phyloP scores from a whole-genome alignment of 352 stramenopile genomes.

The Peronospora destructor region DNA sequence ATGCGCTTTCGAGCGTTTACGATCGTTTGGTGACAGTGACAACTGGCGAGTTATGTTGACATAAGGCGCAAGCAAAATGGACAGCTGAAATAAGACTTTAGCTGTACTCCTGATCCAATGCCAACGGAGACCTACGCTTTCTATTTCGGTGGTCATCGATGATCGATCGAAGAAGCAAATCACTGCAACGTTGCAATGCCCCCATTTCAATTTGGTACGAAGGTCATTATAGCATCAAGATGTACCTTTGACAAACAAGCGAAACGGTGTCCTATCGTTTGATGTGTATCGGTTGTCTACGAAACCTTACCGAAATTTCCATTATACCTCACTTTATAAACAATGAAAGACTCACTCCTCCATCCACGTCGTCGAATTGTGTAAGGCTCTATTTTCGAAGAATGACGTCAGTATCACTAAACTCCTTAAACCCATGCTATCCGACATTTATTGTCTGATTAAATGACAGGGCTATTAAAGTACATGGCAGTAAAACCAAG shows the following conservation, averaged over 20 bases:
- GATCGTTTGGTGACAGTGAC: constrained; percentile 2
- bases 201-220: not conserved
- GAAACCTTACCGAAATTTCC: not conserved
- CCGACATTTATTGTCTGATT: not conserved
- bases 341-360: too few relatives aligned
- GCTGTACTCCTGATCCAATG: constrained; percentile 16
- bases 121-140: constrained; percentile 19
- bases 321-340: not conserved
- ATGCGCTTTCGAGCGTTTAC: not conserved
- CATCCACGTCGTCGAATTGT: not conserved
- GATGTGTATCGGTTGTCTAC: not conserved
- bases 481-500: constrained; percentile 10
- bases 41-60: constrained; percentile 25
- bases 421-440: not conserved
- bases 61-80: constrained; percentile 16
- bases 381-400: not conserved
- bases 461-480: not conserved
- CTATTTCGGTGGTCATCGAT: constrained; percentile 15
- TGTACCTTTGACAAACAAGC: not conserved
- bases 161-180: not conserved
- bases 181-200: not conserved
- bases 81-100: constrained; percentile 19
- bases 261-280: not conserved
- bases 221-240: not conserved
- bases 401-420: not conserved